phyloP scores from a whole-genome alignment of 768 basidiomycete genomes.

The Solioccasus polychromus region DNA sequence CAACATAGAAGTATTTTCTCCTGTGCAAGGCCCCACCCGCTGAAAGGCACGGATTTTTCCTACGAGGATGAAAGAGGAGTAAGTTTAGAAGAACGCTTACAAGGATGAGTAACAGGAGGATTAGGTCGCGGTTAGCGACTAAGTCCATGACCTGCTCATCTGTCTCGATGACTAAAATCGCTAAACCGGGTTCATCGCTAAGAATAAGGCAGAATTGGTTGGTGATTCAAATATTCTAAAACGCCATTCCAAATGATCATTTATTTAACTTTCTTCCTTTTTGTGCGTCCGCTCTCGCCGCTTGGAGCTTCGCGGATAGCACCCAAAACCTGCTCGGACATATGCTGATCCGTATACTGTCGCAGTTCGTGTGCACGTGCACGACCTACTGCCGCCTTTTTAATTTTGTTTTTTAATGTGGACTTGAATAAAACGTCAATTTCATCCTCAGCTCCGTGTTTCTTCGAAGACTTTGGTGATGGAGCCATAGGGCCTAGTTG shows the following conservation, averaged over 20 bases:
- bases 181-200: too few species aligned
- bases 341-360: slow-evolving; percentile 32
- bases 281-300: slow-evolving; percentile 38
- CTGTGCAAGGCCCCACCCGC: slow-evolving; percentile 39
- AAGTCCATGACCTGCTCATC: too few species aligned
- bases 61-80: slow-evolving; percentile 10
- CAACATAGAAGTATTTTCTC: slow-evolving; percentile 48
- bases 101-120: slow-evolving; percentile 6
- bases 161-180: too few species aligned
- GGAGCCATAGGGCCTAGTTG: not conserved
- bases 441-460: slow-evolving; percentile 51
- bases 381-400: slow-evolving; percentile 46
- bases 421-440: slow-evolving; percentile 72
- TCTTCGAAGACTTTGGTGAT: slow-evolving; percentile 43
- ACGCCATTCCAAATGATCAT: too few species aligned
- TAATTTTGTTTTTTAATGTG: slow-evolving; percentile 55
- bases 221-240: not conserved
- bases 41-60: not conserved
- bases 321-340: slow-evolving; percentile 52
- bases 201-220: too few species aligned
- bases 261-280: slow-evolving; percentile 27
- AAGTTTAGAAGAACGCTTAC: slow-evolving; percentile 20
- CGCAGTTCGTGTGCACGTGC: slow-evolving; percentile 10
- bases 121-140: slow-evolving; percentile 2
- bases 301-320: slow-evolving; percentile 60